Evolutionary conservation across 345 rosid genomes (phyloP), one percentile per base, ranked within the genome.

Genomic region (Gossypium anomalum): DNA sequence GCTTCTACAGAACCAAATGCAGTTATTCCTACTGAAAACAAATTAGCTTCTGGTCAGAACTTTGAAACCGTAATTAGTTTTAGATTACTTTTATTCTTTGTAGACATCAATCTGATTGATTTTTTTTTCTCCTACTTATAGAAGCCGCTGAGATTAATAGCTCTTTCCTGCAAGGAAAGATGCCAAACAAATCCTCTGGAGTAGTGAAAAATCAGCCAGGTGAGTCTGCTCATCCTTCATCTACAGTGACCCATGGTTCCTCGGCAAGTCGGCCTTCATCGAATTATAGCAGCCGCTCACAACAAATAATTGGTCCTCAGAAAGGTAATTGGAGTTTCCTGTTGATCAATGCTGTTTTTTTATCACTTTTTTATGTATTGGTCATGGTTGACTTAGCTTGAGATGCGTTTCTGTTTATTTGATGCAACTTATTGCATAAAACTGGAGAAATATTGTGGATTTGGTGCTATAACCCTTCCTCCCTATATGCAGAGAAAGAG

Each of bases 181-280:
- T 81, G 73, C 79, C 80, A 55, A 78, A 67, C 80, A 89, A 85
- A 74, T 82, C 91, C 49, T 89, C 86, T 56, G 91, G 82, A 75
- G 83, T 78, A 29, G 82, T 77, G 83, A 90, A 92, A 83, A 78
- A 78, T 74, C 86, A 76, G 38, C 77, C 53, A n/a, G 76, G 70
- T 74, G 94, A 90, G 57, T 63, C 89, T 77, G 80, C 87, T 75
- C 92, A 75, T 66, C 80, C 86, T 44, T 80, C 87, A 75, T 83
- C 85, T 76, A 77, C 82, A 58, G 82, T 89, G 78, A 77, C 74
- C 76, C 89, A 87, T 44, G 80, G 87, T 71, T 83, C 95, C 80
- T 85, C 90, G 10, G 81, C 81, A 56, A 92, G 91, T 77, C 86
- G 93, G 72, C 94, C 93, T 78, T 83, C 95, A 57, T 90, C 97